phyloP scores from a whole-genome alignment of 1,284 basidiomycete species.

The Rhizopogon parksii region DNA sequence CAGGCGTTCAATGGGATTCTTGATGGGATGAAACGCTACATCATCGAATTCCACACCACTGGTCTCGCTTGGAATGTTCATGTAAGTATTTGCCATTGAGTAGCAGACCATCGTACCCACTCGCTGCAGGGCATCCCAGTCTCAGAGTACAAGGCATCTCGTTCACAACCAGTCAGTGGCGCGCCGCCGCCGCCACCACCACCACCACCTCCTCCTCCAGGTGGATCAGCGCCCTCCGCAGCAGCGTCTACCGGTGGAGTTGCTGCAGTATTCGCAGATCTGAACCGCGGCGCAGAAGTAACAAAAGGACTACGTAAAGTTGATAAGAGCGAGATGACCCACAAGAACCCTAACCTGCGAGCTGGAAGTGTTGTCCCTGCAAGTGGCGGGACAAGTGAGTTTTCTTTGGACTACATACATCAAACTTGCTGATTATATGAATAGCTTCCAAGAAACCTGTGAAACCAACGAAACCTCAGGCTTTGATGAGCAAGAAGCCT shows the following conservation, averaged over 20 bases:
- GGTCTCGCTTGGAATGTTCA: slow-evolving; percentile 88
- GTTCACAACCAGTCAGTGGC: slow-evolving; percentile 27
- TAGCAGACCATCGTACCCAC: slow-evolving; percentile 4
- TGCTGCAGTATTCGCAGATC: slow-evolving; percentile 85
- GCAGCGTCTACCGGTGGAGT: slow-evolving; percentile 51
- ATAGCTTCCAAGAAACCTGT: slow-evolving; percentile 54
- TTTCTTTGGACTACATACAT: slow-evolving; percentile 2
- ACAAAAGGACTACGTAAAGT: slow-evolving; percentile 92
- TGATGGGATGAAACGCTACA: slow-evolving; percentile 77
- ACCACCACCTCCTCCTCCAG: slow-evolving; percentile 42
- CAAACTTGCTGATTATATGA: background rate
- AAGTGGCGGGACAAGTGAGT: slow-evolving; percentile 31
- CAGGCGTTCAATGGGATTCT: slow-evolving; percentile 67
- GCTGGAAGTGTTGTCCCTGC: slow-evolving; percentile 60
- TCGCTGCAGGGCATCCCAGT: slow-evolving; percentile 52
- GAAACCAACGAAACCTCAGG: slow-evolving; percentile 77
- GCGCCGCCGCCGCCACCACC: slow-evolving; percentile 51
- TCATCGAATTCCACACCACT: slow-evolving; percentile 83
- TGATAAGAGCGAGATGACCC: slow-evolving; percentile 94
- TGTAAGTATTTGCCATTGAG: slow-evolving; percentile 35
- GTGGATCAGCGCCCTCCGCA: slow-evolving; percentile 34
- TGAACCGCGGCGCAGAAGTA: slow-evolving; percentile 88
- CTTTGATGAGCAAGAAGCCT: slow-evolving; percentile 84
- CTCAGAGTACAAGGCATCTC: slow-evolving; percentile 44
- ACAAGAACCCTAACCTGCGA: slow-evolving; percentile 92